Base-by-base conservation (phyloP, 495 filamentous ascomycete genomes). In the Glonium stellatum region DNA sequence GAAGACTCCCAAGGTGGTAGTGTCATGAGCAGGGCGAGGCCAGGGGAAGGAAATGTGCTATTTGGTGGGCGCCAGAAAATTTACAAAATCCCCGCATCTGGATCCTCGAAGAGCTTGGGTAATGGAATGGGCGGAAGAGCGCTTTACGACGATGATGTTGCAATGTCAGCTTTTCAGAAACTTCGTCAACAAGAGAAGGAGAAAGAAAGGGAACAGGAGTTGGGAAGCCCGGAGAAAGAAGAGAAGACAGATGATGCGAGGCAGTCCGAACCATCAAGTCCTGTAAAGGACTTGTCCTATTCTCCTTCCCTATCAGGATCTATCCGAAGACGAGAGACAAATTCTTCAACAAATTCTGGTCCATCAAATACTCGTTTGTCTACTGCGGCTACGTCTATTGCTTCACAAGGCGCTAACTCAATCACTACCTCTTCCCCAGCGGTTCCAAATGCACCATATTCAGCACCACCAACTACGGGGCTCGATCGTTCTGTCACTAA, bases 11-110 rank as follows among this genome's bases (percentile, higher is more conserved):
- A 75, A 10, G 76, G 80, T 46, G 85, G 80, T 0, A 89, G 89
- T 68, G 81, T 97, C 13, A 92, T 97, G 86, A 87, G 79, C 69
- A 80, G 93, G 41, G 75, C 83, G n/a, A 85, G 91, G 65, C 89
- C 89, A 10, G 85, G 81, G 1, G 93, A 97, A 73, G 90, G 92
- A 19, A 98, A 97, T 73, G 88, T 89, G 65, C 70, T 98, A 60
- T 98, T 98, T 75, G 93, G 93, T 55, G 93, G 95, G 10, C 83
- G 93, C 31, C 93, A 98, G 68, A 98, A 97, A 73, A 84, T 97
- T 22, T 97, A 93, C 74, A 93, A 90, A 65, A 90, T 98, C 51
- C 82, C 90, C 0, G 74, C 21, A 6, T 51, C 48, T 34, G 72
- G 70, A 19, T 72, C 77, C 1, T 73, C 71, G 0, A 81, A 69